Evolutionary conservation across 257 asterid species (phyloP).

Genomic region (Datura wrightii): DNA sequence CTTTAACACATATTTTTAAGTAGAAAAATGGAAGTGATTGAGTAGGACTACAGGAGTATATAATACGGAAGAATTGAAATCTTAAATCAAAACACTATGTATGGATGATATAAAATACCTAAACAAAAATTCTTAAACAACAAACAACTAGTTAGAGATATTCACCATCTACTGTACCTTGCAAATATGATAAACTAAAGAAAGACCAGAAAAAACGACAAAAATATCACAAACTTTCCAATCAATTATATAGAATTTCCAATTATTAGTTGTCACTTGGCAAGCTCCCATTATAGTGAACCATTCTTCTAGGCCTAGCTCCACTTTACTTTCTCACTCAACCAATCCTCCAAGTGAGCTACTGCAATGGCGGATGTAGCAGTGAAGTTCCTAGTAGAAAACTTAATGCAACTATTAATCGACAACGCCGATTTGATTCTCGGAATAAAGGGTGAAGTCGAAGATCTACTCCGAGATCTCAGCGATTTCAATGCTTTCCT

Average conservation of each 20-base stretch:
- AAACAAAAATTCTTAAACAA: too few relatives aligned
- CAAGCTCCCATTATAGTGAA: background rate
- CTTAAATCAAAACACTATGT: too few relatives aligned
- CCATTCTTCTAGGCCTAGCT: background rate
- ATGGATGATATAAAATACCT: too few relatives aligned
- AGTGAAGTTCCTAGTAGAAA: slow-evolving; percentile 25
- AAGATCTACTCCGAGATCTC: slow-evolving; percentile 13
- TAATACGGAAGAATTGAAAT: too few relatives aligned
- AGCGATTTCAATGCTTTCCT: slow-evolving; percentile 22
- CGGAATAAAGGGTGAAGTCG: background rate
- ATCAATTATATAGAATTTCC: background rate
- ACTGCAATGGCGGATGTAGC: slow-evolving; percentile 30
- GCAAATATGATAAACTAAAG: too few relatives aligned
- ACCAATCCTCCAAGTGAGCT: background rate
- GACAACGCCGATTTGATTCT: background rate
- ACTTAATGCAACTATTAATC: slow-evolving; percentile 44
- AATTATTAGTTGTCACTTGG: background rate
- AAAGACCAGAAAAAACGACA: background rate
- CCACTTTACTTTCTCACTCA: background rate
- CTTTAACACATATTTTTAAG: too few relatives aligned
- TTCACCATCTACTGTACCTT: too few relatives aligned
- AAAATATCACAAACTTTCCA: background rate
- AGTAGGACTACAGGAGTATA: too few relatives aligned
- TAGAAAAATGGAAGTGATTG: too few relatives aligned
- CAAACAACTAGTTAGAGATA: too few relatives aligned